Base-by-base conservation (phyloP, 495 filamentous ascomycete species). In the Xylaria scruposa region DNA sequence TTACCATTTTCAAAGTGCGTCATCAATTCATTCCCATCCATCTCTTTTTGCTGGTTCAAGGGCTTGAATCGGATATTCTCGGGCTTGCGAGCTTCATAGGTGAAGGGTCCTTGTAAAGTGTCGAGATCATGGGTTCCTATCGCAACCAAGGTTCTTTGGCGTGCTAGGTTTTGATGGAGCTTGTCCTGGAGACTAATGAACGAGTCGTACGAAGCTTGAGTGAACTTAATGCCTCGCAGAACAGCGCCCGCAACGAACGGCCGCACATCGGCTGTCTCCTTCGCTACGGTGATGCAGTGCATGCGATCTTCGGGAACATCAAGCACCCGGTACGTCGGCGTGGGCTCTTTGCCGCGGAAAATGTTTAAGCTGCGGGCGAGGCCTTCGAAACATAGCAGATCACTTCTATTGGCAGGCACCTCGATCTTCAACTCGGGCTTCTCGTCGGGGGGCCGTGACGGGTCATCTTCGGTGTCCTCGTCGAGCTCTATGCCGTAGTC, bases 171-270 rank as follows among this genome's bases (percentile, higher is more conserved):
- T 79, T 94, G 92, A 81, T 99, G 96, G 19, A 99, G 90, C 84
- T 98, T 98, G 84, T 99, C 96, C 85, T 99, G 96, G 46, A 99
- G 87, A 47, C 90, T 88, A 79, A 99, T 99, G 93, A 99, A 98
- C 77, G 94, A 97, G 73, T 97, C 94, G 81, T 99, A 98, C 60
- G 90, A 87, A 70, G 89, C 93, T 81, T 94, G 86, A 65, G 93
- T 95, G 85, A 99, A 98, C 76, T 91, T 95, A 83, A 99, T 86
- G 78, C 92, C 91, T 58, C 97, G 90, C 49, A 99, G 85, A 67
- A 99, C 91, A 26, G 95, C 93, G 65, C 91, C 92, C 15, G 94
- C 92, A 33, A 97, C 90, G 68, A 95, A 92, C 40, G 95, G 96
- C 53, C 96, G 88, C 65, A 98, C 90, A 79, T 89, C 87, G 60